These are phyloP conservation scores for Lolium perenne DNA, from an alignment of 176 grass and related monocot species.

Conservation along the genomic window DNA sequence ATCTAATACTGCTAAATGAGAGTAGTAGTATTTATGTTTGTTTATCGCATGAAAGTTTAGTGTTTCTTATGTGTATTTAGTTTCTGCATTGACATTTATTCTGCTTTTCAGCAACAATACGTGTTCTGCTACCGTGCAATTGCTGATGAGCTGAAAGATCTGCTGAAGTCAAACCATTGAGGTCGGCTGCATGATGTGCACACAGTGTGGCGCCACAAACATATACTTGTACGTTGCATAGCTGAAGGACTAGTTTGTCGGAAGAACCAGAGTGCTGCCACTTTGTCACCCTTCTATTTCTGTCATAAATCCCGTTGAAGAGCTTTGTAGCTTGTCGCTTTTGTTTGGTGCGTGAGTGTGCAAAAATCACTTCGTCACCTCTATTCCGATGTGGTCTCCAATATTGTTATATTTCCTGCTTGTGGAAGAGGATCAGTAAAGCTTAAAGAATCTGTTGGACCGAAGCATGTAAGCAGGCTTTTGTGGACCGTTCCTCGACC, in stretches of 20 bases:
- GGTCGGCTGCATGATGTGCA: constrained; percentile 16
- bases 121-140: constrained; percentile 83
- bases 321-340: not conserved
- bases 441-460: not conserved
- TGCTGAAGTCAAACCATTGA: constrained; percentile 56
- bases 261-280: not conserved
- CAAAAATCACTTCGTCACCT: not conserved
- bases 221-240: not conserved
- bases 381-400: not conserved
- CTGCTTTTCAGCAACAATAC: constrained; percentile 80
- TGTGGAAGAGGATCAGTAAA: not conserved
- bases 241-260: constrained; percentile 5
- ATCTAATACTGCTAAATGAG: not conserved
- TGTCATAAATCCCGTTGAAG: not conserved
- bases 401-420: not conserved
- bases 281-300: not conserved
- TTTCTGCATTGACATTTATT: constrained; percentile 35
- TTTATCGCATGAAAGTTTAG: not conserved
- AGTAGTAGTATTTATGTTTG: not conserved
- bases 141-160: constrained; percentile 83
- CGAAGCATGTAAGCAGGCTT: not conserved
- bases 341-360: not conserved
- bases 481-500: not conserved
- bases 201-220: not conserved
- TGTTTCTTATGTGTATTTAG: not conserved